Evolutionary conservation across 2,329 filamentous ascomycete species (phyloP).

Genomic region (Pseudocercospora fijiensis): DNA sequence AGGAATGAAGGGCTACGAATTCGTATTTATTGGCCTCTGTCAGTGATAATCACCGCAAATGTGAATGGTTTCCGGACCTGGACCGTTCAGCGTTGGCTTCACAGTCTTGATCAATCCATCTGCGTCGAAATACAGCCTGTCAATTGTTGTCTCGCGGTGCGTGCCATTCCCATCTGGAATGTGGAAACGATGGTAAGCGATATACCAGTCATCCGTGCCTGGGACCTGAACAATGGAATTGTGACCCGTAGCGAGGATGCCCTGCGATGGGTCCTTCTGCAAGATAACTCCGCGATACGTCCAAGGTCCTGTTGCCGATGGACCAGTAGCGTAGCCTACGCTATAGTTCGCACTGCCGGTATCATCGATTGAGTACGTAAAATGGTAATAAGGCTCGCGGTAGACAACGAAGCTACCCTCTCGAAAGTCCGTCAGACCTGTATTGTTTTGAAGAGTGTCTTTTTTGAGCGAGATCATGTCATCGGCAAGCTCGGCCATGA

Average conservation of each 20-base stretch:
- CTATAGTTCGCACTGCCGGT: constrained; percentile 50
- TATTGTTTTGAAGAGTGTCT: constrained; percentile 38
- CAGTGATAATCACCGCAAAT: background rate
- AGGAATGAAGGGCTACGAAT: background rate
- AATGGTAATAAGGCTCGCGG: constrained; percentile 48
- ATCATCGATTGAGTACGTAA: constrained; percentile 53
- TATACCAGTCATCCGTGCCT: constrained; percentile 52
- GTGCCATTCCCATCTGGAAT: constrained; percentile 50
- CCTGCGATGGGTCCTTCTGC: constrained; percentile 44
- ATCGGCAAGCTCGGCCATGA: constrained; percentile 47
- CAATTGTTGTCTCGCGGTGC: constrained; percentile 47
- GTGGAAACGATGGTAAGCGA: constrained; percentile 51
- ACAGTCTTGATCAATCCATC: constrained; percentile 44
- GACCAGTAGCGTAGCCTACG: constrained; percentile 49
- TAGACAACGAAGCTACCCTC: constrained; percentile 49
- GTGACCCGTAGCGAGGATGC: constrained; percentile 50
- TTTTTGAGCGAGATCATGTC: constrained; percentile 50
- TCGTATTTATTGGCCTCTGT: background rate
- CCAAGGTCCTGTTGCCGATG: constrained; percentile 45
- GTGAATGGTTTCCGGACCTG: background rate
- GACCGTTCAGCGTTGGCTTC: constrained; percentile 40
- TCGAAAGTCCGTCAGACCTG: constrained; percentile 47
- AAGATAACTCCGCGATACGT: constrained; percentile 49
- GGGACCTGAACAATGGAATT: constrained; percentile 50
- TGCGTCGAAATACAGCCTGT: constrained; percentile 42